Conservation (phyloP, 305 asterid genomes). For the Solanum chacoense region DNA sequence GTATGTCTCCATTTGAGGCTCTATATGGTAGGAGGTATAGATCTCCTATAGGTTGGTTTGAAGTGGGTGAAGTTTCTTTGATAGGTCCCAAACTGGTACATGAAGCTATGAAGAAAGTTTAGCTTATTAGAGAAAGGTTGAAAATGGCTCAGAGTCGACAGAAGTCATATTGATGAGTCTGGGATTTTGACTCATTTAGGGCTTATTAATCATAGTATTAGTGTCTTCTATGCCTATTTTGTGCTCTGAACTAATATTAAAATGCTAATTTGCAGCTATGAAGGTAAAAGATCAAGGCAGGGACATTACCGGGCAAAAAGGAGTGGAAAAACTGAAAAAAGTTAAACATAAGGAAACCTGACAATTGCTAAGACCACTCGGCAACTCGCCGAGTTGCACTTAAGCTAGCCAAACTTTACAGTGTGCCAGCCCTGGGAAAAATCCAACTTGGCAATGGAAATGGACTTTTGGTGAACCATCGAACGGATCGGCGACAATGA, state of each 20-base stretch:
- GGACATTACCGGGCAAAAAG: neutral
- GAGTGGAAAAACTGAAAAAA: too few relatives aligned
- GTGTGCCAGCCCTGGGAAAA: accelerated
- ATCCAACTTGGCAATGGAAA: neutral
- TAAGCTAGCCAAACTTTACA: neutral
- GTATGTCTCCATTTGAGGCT: neutral
- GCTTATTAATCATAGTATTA: neutral
- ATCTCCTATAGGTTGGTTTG: neutral
- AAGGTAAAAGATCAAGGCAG: neutral
- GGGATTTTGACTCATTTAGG: neutral
- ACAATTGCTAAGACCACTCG: neutral
- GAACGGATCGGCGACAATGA: too few relatives aligned
- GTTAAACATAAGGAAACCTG: neutral
- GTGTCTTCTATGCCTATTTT: neutral
- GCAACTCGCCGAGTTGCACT: neutral
- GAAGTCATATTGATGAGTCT: neutral
- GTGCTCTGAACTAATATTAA: neutral
- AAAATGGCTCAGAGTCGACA: neutral
- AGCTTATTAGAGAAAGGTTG: neutral
- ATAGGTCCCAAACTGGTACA: neutral
- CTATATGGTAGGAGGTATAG: neutral
- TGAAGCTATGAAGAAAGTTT: neutral
- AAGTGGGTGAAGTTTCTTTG: neutral
- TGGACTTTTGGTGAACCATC: neutral
- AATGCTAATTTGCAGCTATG: neutral